phyloP scores from a whole-genome alignment of 768 basidiomycete species.

The Suillus spraguei region DNA sequence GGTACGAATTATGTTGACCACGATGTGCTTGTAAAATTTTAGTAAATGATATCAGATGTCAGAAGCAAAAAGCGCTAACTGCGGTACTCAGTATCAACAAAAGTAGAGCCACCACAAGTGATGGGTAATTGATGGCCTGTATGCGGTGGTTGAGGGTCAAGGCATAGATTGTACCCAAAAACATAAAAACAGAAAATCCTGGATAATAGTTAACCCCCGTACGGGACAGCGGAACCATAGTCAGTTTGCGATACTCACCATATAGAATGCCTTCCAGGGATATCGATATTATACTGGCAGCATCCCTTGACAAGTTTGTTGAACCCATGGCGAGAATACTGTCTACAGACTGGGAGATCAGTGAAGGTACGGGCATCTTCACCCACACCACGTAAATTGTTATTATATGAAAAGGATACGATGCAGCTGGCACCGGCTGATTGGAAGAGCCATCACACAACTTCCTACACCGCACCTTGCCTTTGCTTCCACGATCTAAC shows the following conservation, averaged over 20 bases:
- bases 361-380: neutral
- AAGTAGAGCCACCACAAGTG: neutral
- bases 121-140: neutral
- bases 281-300: neutral
- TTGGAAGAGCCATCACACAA: neutral
- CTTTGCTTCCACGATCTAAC: neutral
- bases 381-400: neutral
- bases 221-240: neutral
- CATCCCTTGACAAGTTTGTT: neutral
- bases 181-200: neutral
- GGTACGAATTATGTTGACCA: neutral
- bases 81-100: neutral
- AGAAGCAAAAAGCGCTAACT: neutral
- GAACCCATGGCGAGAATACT: neutral
- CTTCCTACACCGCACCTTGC: neutral
- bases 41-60: neutral
- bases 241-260: neutral
- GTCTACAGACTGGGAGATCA: neutral
- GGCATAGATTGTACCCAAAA: neutral
- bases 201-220: neutral
- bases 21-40: neutral
- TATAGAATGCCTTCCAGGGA: neutral
- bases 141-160: neutral
- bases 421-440: neutral
- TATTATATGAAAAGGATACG: neutral